Evolutionary conservation across 192 early-diverging fungal species (phyloP).

Genomic region (Allomyces macrogynus): DNA sequence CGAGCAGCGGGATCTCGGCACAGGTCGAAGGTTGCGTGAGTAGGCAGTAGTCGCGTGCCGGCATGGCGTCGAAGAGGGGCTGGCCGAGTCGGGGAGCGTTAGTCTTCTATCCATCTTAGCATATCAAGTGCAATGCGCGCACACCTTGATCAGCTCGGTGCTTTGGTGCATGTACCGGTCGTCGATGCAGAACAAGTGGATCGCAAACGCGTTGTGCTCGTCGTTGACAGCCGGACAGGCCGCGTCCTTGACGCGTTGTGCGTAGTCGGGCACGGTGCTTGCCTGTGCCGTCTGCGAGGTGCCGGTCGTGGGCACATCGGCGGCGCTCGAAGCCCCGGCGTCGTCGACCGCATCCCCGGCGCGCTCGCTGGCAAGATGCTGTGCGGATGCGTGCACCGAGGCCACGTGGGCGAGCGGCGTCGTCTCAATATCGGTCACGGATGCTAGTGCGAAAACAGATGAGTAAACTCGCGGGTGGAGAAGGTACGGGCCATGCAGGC

Average conservation of each 20-base stretch:
- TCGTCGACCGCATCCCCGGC: too few relatives aligned
- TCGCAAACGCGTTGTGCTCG: conserved; percentile 21
- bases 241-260: conserved; percentile 5
- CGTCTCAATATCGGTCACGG: too few relatives aligned
- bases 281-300: too few relatives aligned
- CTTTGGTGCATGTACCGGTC: conserved; percentile 18
- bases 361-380: conserved; percentile 1
- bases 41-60: conserved; percentile 27
- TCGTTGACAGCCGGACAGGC: background rate
- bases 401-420: background rate
- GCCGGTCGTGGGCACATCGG: too few relatives aligned
- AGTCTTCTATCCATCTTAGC: background rate
- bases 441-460: too few relatives aligned
- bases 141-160: conserved; percentile 16
- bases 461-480: too few relatives aligned
- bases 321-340: too few relatives aligned
- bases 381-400: background rate
- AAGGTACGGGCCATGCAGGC: too few relatives aligned
- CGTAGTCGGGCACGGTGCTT: too few relatives aligned
- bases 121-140: background rate
- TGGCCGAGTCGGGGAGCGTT: background rate
- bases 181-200: conserved; percentile 26
- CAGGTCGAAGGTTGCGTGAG: conserved; percentile 18
- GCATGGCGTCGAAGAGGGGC: conserved; percentile 17
- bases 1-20: conserved; percentile 19